Evolutionary conservation across 257 asterid genomes (phyloP).

Genomic region (Pogostemon cablin): DNA sequence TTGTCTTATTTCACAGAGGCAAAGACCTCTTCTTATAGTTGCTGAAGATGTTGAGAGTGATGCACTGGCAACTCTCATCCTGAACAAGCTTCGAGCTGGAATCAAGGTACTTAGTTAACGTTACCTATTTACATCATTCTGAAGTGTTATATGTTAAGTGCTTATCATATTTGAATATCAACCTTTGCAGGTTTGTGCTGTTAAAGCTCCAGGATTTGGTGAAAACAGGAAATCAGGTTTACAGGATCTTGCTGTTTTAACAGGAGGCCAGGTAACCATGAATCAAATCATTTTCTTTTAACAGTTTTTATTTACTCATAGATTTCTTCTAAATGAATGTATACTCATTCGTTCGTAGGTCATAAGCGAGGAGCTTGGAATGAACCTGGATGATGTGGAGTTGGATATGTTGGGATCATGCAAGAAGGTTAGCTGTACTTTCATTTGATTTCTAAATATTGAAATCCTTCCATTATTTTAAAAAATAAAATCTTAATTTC

Average conservation of each 20-base stretch:
- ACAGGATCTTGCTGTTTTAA: constrained; percentile 86
- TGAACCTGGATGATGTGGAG: constrained; percentile 80
- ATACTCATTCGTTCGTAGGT: constrained; percentile 43
- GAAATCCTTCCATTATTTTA: too few species aligned
- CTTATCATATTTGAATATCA: neutral
- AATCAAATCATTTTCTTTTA: neutral
- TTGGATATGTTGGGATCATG: constrained; percentile 86
- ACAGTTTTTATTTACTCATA: neutral
- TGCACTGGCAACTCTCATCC: constrained; percentile 90
- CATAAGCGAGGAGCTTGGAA: constrained; percentile 92
- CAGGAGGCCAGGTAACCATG: constrained; percentile 77
- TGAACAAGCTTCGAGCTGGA: constrained; percentile 96
- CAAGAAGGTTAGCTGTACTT: constrained; percentile 63
- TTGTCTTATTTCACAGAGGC: constrained; percentile 50
- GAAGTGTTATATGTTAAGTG: neutral
- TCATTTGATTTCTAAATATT: neutral
- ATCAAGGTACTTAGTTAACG: constrained; percentile 54
- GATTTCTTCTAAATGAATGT: neutral
- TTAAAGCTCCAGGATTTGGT: constrained; percentile 97
- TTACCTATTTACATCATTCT: neutral
- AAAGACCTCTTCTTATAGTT: constrained; percentile 79
- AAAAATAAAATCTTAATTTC: too few species aligned
- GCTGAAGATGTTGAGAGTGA: constrained; percentile 96
- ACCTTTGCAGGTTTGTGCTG: constrained; percentile 76
- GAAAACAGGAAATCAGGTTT: constrained; percentile 80